These are phyloP conservation scores for Favolaschia claudopus DNA, from an alignment of 768 basidiomycete genomes.

Conservation along the genomic window DNA sequence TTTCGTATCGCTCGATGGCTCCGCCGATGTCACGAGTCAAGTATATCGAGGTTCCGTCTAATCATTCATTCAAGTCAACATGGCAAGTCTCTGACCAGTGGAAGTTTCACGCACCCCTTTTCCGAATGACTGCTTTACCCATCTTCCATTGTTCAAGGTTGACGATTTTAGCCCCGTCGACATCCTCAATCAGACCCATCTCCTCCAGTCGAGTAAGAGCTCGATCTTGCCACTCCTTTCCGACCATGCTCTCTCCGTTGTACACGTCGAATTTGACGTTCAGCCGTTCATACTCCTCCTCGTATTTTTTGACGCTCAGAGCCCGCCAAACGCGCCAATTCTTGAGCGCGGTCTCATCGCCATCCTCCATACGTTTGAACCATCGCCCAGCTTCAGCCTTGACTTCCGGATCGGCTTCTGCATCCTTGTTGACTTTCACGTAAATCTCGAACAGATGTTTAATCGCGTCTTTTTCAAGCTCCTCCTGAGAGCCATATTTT, in stretches of 20 bases:
- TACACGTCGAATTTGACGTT: slow-evolving; percentile 95
- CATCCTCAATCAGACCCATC: slow-evolving; percentile 78
- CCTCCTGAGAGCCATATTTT: slow-evolving; percentile 87
- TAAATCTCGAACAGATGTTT: slow-evolving; percentile 95
- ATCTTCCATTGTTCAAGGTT: slow-evolving; percentile 92
- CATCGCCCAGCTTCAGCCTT: slow-evolving; percentile 81
- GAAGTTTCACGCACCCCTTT: slow-evolving; percentile 63
- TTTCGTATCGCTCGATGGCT: slow-evolving; percentile 90
- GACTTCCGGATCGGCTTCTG: slow-evolving; percentile 72
- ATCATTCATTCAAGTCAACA: background rate
- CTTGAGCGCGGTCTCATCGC: slow-evolving; percentile 80
- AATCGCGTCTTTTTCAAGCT: slow-evolving; percentile 87
- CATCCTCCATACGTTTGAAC: slow-evolving; percentile 96
- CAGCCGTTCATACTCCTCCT: slow-evolving; percentile 84
- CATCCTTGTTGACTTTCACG: slow-evolving; percentile 91
- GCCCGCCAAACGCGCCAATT: slow-evolving; percentile 96
- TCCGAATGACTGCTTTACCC: slow-evolving; percentile 88
- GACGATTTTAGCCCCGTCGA: slow-evolving; percentile 84
- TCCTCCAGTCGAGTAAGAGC: slow-evolving; percentile 73
- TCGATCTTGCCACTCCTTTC: slow-evolving; percentile 74
- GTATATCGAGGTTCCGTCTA: slow-evolving; percentile 94
- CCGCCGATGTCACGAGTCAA: slow-evolving; percentile 95
- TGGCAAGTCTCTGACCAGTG: background rate
- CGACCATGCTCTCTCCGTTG: slow-evolving; percentile 87
- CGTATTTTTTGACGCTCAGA: slow-evolving; percentile 89